Conservation (phyloP, 2,329 filamentous ascomycete species). For the Ilyonectria sp. region DNA sequence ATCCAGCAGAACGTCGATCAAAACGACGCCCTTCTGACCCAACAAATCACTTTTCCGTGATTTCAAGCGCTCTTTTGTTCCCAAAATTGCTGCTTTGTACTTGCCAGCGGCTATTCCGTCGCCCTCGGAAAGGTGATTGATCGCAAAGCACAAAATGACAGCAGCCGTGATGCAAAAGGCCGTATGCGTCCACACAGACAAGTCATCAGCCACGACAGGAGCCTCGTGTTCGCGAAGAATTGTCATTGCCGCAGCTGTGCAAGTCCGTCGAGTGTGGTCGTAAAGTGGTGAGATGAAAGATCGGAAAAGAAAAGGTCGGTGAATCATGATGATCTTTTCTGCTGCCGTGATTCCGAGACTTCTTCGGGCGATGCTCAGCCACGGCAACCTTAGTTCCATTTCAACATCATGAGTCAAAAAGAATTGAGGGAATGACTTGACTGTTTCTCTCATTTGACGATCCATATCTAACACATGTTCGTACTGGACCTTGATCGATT, state of each 20-base stretch:
- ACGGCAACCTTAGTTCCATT: background rate
- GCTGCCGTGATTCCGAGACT: conserved; percentile 19
- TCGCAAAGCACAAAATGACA: conserved; percentile 10
- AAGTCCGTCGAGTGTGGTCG: conserved; percentile 11
- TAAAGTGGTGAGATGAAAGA: conserved; percentile 8
- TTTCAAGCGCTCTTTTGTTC: background rate
- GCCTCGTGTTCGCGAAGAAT: conserved; percentile 14
- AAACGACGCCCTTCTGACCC: background rate
- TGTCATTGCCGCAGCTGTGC: conserved; percentile 9
- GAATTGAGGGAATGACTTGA: background rate
- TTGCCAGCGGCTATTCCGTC: background rate
- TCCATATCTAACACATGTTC: conserved; percentile 8
- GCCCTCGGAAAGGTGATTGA: background rate
- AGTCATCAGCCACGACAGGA: background rate
- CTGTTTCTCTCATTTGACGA: conserved; percentile 1
- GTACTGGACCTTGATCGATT: conserved; percentile 1
- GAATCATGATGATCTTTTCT: conserved; percentile 26
- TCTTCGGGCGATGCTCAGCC: conserved; percentile 11
- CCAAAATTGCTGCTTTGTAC: background rate
- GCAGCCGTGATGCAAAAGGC: conserved; percentile 19
- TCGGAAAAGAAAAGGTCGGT: conserved; percentile 11
- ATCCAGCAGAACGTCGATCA: conserved; percentile 10
- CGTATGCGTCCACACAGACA: conserved; percentile 11
- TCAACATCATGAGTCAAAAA: conserved; percentile 1
- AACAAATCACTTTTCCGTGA: background rate